Conservation (phyloP, 257 asterid genomes). For the Salvia rosmarinus region DNA sequence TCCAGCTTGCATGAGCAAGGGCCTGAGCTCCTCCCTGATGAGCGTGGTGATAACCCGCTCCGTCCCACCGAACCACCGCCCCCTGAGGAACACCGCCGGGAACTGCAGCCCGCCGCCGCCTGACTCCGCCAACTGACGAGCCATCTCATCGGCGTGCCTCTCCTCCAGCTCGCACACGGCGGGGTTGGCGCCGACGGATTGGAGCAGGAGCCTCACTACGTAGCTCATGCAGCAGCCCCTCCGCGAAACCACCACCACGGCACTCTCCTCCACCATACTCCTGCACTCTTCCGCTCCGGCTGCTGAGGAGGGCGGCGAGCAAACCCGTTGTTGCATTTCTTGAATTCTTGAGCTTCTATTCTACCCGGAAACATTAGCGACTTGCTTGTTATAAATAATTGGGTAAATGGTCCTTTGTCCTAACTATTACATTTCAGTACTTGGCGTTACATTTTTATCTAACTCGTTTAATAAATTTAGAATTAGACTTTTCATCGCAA, state of each 20-base stretch:
- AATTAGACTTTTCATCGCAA: too few species aligned
- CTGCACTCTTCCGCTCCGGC: background rate
- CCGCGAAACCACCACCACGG: slow-evolving; percentile 23
- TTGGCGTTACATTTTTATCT: too few species aligned
- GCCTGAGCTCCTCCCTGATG: slow-evolving; percentile 65
- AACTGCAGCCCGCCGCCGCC: slow-evolving; percentile 7
- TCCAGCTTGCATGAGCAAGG: slow-evolving; percentile 60
- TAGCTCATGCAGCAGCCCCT: slow-evolving; percentile 39
- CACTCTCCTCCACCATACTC: slow-evolving; percentile 35
- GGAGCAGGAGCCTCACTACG: slow-evolving; percentile 51
- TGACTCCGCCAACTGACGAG: slow-evolving; percentile 25
- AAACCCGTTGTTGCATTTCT: slow-evolving; percentile 12
- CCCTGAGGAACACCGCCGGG: slow-evolving; percentile 64
- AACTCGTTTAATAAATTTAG: too few species aligned
- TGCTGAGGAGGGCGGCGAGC: background rate
- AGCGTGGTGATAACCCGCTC: slow-evolving; percentile 65
- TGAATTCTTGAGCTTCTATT: background rate
- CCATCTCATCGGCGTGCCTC: slow-evolving; percentile 30
- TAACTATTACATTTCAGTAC: too few species aligned
- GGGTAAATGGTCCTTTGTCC: too few species aligned
- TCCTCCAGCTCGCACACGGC: slow-evolving; percentile 53
- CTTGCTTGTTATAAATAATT: background rate
- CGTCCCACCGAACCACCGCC: slow-evolving; percentile 67
- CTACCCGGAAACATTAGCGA: too few species aligned
- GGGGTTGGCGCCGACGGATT: slow-evolving; percentile 53